These are phyloP conservation scores for Nigrospora sphaerica DNA, from an alignment of 2,329 filamentous ascomycete species.

Conservation along the genomic window DNA sequence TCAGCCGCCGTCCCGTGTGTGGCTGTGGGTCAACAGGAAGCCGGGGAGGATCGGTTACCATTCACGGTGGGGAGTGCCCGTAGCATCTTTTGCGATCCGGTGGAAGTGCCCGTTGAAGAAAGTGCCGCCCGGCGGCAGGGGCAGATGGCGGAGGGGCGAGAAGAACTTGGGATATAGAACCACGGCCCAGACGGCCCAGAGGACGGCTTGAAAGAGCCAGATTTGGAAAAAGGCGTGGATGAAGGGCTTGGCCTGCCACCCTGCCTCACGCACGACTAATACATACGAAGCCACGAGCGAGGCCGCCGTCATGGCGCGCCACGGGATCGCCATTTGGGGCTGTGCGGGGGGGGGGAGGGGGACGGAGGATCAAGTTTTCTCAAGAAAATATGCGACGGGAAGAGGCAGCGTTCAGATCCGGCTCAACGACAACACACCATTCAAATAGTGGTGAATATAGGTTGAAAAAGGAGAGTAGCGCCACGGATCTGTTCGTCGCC, in stretches of 20 bases:
- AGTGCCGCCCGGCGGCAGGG: conserved; percentile 33
- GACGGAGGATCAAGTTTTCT: too few relatives aligned
- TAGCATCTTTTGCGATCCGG: conserved; percentile 29
- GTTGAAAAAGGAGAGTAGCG: too few relatives aligned
- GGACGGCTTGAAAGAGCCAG: conserved; percentile 27
- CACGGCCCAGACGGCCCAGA: conserved; percentile 32
- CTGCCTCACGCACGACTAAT: conserved; percentile 15
- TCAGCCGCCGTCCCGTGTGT: conserved; percentile 5
- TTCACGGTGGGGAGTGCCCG: conserved; percentile 36
- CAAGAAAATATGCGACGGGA: too few relatives aligned
- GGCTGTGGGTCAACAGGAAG: neutral
- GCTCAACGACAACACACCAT: too few relatives aligned
- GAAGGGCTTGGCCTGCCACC: conserved; percentile 25
- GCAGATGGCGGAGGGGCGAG: conserved; percentile 42
- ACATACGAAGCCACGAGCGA: conserved; percentile 24
- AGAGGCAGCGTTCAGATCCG: too few relatives aligned
- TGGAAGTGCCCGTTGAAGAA: conserved; percentile 42
- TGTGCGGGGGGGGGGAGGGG: too few relatives aligned
- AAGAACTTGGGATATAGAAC: conserved; percentile 42
- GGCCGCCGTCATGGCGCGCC: conserved; percentile 16
- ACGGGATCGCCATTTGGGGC: conserved; percentile 16
- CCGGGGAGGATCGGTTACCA: conserved; percentile 29
- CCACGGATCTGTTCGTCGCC: too few relatives aligned
- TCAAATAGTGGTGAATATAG: too few relatives aligned
- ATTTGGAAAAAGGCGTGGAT: conserved; percentile 23